phyloP scores from a whole-genome alignment of 2,329 filamentous ascomycete species.

The Fusarium guadeloupense region DNA sequence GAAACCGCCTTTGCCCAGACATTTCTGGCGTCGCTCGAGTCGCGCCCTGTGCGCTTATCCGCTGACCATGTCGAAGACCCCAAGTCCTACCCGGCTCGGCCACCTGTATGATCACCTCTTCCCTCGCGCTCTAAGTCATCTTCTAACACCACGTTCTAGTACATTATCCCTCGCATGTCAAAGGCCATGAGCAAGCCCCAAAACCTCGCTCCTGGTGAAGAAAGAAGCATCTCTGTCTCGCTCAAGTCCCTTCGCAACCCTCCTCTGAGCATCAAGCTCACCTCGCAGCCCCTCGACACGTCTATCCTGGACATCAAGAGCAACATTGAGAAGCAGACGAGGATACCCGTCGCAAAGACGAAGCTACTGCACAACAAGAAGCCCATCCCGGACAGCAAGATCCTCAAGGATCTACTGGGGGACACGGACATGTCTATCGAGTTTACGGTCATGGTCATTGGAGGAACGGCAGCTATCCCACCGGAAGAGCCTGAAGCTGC shows the following conservation, averaged over 20 bases:
- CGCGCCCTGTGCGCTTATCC: conserved; percentile 81
- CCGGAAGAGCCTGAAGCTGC: conserved; percentile 52
- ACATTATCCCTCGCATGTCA: conserved; percentile 75
- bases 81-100: conserved; percentile 76
- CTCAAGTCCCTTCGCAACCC: conserved; percentile 83
- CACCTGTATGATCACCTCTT: conserved; percentile 66
- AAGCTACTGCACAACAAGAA: conserved; percentile 90
- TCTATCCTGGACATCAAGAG: conserved; percentile 83
- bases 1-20: conserved; percentile 85
- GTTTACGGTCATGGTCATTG: conserved; percentile 88
- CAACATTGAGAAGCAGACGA: conserved; percentile 69
- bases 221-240: conserved; percentile 65
- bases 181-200: conserved; percentile 62
- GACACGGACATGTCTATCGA: conserved; percentile 66
- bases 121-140: background rate
- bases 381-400: conserved; percentile 80
- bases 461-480: conserved; percentile 64
- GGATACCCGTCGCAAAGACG: conserved; percentile 78
- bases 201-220: conserved; percentile 60
- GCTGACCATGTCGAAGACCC: conserved; percentile 91
- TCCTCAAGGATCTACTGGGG: conserved; percentile 75
- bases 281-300: conserved; percentile 70
- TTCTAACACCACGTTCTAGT: conserved; percentile 56
- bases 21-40: conserved; percentile 83
- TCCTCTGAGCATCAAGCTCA: conserved; percentile 72